A percentile compares a stretch with the other conserved stretches of the same genome.
Evolutionary conservation across 2,329 filamentous ascomycete genomes (phyloP).

Genomic region (Verticillium nubilum): DNA sequence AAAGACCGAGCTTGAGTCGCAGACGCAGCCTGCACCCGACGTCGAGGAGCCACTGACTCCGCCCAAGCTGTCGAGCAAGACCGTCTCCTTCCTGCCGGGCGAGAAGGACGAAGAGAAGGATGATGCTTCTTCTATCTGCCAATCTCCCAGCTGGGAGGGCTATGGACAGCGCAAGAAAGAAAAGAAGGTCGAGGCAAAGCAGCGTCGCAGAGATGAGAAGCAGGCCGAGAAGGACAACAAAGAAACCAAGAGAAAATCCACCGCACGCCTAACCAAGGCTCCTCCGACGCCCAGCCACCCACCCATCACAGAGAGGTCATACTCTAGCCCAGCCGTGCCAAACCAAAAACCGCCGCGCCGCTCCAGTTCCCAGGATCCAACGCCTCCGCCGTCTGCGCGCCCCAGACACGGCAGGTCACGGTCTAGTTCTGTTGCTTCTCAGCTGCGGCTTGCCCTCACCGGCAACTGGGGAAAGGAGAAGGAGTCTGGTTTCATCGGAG

Average conservation of each 20-base stretch:
- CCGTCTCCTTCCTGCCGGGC: slow-evolving; percentile 30
- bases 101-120: slow-evolving; percentile 28
- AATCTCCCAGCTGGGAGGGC: slow-evolving; percentile 58
- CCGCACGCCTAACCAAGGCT: slow-evolving; percentile 31
- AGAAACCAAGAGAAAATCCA: slow-evolving; percentile 26
- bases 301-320: neutral
- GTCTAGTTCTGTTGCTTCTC: slow-evolving; percentile 12
- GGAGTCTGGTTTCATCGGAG: slow-evolving; percentile 32
- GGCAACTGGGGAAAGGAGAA: slow-evolving; percentile 7
- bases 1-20: neutral
- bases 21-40: slow-evolving; percentile 6
- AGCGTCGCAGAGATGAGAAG: slow-evolving; percentile 36
- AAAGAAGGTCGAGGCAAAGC: slow-evolving; percentile 37
- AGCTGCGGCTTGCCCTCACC: slow-evolving; percentile 2
- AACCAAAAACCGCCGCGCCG: neutral
- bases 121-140: slow-evolving; percentile 47
- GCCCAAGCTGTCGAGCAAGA: slow-evolving; percentile 27
- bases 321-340: neutral
- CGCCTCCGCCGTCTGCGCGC: slow-evolving; percentile 1
- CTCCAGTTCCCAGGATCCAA: neutral
- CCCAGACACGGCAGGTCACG: slow-evolving; percentile 6
- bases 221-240: slow-evolving; percentile 27
- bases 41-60: slow-evolving; percentile 12
- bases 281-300: slow-evolving; percentile 16
- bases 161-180: slow-evolving; percentile 49